phyloP scores from a whole-genome alignment of 2,329 filamentous ascomycete genomes.

The Pseudogymnoascus pannorum region DNA sequence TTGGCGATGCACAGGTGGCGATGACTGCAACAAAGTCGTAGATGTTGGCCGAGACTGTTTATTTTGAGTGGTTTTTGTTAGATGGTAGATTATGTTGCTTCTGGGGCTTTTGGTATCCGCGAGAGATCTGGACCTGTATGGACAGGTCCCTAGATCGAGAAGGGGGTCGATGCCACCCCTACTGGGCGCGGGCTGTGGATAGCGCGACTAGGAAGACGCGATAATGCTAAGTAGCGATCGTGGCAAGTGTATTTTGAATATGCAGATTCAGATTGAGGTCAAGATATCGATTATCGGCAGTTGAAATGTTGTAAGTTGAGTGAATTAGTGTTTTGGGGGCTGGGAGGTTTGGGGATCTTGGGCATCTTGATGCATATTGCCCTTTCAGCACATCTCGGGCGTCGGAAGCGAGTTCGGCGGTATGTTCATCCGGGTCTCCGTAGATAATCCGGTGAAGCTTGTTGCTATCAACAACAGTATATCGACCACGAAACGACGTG shows the following conservation, averaged over 20 bases:
- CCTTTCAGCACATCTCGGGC: conserved; percentile 4
- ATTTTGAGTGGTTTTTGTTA: neutral
- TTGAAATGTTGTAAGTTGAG: conserved; percentile 6
- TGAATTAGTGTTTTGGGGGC: neutral
- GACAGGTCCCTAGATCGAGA: conserved; percentile 4
- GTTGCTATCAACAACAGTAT: neutral
- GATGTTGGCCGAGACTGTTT: neutral
- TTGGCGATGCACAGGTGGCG: neutral
- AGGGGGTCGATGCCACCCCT: conserved; percentile 5
- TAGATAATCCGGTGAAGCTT: neutral
- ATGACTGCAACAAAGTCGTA: neutral
- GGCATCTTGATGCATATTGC: neutral
- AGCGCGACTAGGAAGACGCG: neutral
- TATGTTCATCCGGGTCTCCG: neutral
- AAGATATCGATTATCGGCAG: conserved; percentile 1
- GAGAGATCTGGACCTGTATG: neutral
- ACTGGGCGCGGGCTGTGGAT: neutral
- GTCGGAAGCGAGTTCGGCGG: neutral
- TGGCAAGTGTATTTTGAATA: neutral
- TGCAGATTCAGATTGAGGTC: conserved; percentile 3
- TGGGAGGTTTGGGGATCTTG: neutral
- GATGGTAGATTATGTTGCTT: neutral
- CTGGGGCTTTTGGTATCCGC: neutral
- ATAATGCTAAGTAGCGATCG: neutral
- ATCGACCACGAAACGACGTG: neutral